Base-by-base conservation (phyloP, 495 filamentous ascomycete genomes). In the Talaromyces liani region DNA sequence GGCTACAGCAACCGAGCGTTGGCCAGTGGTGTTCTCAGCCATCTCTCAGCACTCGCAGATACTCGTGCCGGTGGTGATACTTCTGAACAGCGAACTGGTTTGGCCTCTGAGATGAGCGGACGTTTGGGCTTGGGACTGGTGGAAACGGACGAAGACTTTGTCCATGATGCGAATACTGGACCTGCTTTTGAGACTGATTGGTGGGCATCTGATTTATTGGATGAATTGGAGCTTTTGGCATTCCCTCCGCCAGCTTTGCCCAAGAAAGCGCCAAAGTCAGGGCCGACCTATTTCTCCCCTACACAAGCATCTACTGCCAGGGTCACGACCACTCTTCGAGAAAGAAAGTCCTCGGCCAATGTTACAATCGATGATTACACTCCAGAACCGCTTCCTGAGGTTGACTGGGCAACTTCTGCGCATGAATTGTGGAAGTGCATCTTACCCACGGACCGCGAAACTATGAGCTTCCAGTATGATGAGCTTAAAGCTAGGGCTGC, bases 1-100 rank as follows among this genome's bases (percentile, higher is more conserved):
- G 94, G 94, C 0, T 98, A 98, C 70, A 96, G 91, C 69, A 91
- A 98, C 70, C 84, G 92, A 58, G 94, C 94, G 22, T 72, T 98
- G 60, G 89, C 83, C 68, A 94, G 88, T 39, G 94, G 95, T 33
- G 87, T 96, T 5, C 73, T 97, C 41, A 93, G 92, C 70, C 94
- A 98, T 73, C 67, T 98, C 5, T 87, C 89, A 65, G 94, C 92
- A 8, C 78, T 96, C 41, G 83, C 84, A 20, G 87, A 73, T 60
- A 47, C 63, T 27, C 62, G 39, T 8, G 29, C 33, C 33, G 49
- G 25, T 16, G 20, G 36, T 1, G 29, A 61, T 3, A 29, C 9
- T 3, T 12, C 22, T 18, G 54, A 62, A 4, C 31, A 51, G 16
- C 60, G 67, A 54, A 66, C 63, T 58, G 69, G 67, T 16, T 51